phyloP scores from a whole-genome alignment of 805 yeast species.

The Sungouiozyma ichnusensis region DNA sequence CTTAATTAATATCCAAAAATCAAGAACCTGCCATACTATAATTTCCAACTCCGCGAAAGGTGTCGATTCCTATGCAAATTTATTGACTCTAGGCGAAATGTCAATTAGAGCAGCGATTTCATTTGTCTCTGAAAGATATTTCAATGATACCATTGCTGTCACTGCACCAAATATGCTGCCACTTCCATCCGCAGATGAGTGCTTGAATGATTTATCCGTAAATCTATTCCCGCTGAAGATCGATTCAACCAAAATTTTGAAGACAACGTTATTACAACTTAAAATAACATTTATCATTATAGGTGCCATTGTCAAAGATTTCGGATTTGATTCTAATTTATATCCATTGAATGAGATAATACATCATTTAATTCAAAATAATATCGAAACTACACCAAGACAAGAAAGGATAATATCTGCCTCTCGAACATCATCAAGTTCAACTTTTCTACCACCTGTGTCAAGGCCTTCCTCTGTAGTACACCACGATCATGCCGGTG shows the following conservation, averaged over 20 bases:
- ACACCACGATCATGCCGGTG: slow-evolving; percentile 6
- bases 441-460: not conserved
- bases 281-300: slow-evolving; percentile 45
- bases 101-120: slow-evolving; percentile 46
- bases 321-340: slow-evolving; percentile 64
- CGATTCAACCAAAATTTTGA: slow-evolving; percentile 4
- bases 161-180: not conserved
- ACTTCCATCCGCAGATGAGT: not conserved
- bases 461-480: not conserved
- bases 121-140: slow-evolving; percentile 51
- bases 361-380: slow-evolving; percentile 1
- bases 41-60: slow-evolving; percentile 27
- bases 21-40: slow-evolving; percentile 43
- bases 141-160: not conserved
- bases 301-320: slow-evolving; percentile 66
- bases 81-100: slow-evolving; percentile 48
- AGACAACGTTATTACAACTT: not conserved
- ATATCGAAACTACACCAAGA: not conserved
- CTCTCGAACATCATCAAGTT: slow-evolving; percentile 11
- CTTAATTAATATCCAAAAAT: slow-evolving; percentile 43
- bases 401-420: not conserved
- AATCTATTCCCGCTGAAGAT: slow-evolving; percentile 17
- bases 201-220: not conserved
- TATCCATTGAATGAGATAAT: slow-evolving; percentile 55
- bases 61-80: slow-evolving; percentile 31